Percentiles rank a stretch among this genome's conserved stretches.
These are phyloP conservation scores for Dioszegia hungarica DNA, from an alignment of 768 basidiomycete species.

Conservation along the genomic window DNA sequence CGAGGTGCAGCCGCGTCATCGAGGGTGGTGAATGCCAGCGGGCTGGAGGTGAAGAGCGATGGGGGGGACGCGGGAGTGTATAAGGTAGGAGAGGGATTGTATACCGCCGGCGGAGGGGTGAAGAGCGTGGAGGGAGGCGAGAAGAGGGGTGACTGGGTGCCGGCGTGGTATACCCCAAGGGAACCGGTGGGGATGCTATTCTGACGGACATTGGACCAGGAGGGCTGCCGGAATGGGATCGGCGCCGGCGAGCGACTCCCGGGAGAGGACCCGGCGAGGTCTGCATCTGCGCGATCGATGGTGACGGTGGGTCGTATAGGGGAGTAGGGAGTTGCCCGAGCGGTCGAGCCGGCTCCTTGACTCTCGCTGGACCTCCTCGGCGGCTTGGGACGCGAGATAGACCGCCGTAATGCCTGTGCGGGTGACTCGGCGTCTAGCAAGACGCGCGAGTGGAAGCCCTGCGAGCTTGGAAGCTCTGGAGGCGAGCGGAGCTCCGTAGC, in stretches of 20 bases:
- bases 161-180: not conserved
- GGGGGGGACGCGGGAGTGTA: not conserved
- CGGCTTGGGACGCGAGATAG: not conserved
- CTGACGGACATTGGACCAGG: not conserved
- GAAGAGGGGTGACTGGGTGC: not conserved
- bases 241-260: slow-evolving; percentile 1
- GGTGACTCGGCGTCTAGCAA: not conserved
- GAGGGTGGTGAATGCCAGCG: not conserved
- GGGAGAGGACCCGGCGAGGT: not conserved
- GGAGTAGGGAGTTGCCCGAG: not conserved
- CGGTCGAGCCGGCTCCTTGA: not conserved
- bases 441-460: slow-evolving; percentile 3
- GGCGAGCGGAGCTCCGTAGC: slow-evolving; percentile 3
- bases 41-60: not conserved
- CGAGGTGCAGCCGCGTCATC: not conserved
- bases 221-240: slow-evolving; percentile 1
- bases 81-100: no score
- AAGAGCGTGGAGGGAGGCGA: not conserved
- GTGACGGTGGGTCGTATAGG: not conserved
- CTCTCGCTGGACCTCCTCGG: not conserved
- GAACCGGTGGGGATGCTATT: not conserved
- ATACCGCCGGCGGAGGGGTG: no score
- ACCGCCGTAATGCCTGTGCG: not conserved
- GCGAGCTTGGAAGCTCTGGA: not conserved
- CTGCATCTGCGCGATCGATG: not conserved